Base-by-base conservation (phyloP, 805 yeast species). In the Scheffersomyces amazonensis region DNA sequence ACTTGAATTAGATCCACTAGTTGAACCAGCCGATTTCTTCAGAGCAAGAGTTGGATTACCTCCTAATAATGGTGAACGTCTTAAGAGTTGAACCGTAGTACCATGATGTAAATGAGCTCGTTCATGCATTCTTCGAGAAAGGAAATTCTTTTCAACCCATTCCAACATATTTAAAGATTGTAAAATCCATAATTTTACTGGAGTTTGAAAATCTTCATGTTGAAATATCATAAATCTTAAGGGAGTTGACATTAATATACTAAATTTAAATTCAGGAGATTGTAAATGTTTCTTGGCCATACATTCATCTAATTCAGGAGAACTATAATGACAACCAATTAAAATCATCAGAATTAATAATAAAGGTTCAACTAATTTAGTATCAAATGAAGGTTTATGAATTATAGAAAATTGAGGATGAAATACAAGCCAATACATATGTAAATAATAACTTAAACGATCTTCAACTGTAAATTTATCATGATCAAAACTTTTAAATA, bases 51-150 rank as follows among this genome's bases (percentile, higher is more conserved):
- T 60, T 0, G 88, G 86, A 40, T 83, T 78, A 0, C 89, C 89
- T 11, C 89, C 89, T 23, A 87, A 59, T 1, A 84, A 75, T 1
- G 95, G 87, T 0, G 87, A 78, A 48, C 96, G 69, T 47, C 95
- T 65, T 35, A 87, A 62, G 31, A 87, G 62, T 58, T 87, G 96
- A 29, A 87, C 80, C 0, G 90, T 80, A 0, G 95, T 83, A 4
- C 93, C 96, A 57, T 87, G 96, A 54, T 88, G 95, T 16, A 88
- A 64, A 58, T 83, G 91, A 0, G 87, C 85, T 34, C 96, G 62
- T 60, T 87, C 96, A 55, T 87, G 96, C 49, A 85, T 59, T 29
- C 65, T 63, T 49, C 96, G 65, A 32, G 77, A 74, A 0, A 87
- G 69, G 48, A 83, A 80, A 42, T 83, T 74, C 62, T 87, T 85